phyloP scores from a whole-genome alignment of 495 filamentous ascomycete genomes.

The Talaromyces proteolyticus region DNA sequence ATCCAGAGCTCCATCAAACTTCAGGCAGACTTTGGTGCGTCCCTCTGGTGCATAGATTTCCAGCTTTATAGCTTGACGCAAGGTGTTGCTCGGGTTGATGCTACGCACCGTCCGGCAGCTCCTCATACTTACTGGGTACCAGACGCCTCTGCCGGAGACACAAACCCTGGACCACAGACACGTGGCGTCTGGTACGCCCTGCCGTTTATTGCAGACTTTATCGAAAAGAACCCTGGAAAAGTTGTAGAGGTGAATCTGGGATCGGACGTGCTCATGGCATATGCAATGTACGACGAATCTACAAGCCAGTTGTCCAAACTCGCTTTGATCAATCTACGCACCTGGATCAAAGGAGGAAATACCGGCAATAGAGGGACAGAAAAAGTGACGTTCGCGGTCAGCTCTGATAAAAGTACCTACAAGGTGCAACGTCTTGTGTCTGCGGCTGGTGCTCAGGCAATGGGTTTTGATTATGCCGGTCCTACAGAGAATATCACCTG shows the following conservation, averaged over 20 bases:
- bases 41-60: conserved; percentile 13
- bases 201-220: conserved; percentile 11
- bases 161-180: conserved; percentile 7
- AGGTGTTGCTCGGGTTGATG: conserved; percentile 9
- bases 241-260: conserved; percentile 7
- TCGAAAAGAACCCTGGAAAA: conserved; percentile 6
- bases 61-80: conserved; percentile 8
- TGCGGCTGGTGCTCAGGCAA: conserved; percentile 12
- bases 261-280: conserved; percentile 13
- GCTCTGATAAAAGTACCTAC: conserved; percentile 1
- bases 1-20: conserved; percentile 1
- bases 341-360: not conserved
- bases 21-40: conserved; percentile 8
- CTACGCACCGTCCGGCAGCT: conserved; percentile 6
- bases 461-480: conserved; percentile 17
- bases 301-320: conserved; percentile 6
- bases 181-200: conserved; percentile 5
- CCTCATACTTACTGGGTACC: conserved; percentile 8
- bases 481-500: conserved; percentile 17
- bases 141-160: not conserved
- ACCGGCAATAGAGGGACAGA: conserved; percentile 4
- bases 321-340: conserved; percentile 16
- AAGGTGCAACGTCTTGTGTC: conserved; percentile 11
- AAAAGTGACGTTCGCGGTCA: not conserved
- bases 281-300: conserved; percentile 17